Percentiles rank a stretch among this genome's conserved stretches.
Evolutionary conservation across 2,329 filamentous ascomycete species (phyloP).

Genomic region (Trichoderma sp.): DNA sequence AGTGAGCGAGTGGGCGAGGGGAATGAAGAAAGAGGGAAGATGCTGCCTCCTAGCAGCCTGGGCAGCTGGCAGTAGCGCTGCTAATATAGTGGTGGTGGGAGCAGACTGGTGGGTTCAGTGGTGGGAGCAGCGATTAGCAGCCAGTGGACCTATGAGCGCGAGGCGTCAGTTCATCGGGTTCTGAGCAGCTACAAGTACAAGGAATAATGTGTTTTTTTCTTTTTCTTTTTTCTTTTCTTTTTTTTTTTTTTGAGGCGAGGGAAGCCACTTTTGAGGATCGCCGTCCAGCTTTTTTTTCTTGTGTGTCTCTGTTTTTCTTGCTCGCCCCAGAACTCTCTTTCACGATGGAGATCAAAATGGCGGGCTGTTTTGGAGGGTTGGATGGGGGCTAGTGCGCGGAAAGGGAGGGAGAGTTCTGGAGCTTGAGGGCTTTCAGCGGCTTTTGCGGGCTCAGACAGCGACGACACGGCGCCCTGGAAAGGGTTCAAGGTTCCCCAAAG

Average conservation of each 20-base stretch:
- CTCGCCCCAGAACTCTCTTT: background rate
- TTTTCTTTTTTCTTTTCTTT: no score
- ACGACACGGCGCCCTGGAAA: background rate
- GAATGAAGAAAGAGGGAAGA: background rate
- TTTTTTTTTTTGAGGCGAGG: background rate
- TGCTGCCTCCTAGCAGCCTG: background rate
- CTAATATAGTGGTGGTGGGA: background rate
- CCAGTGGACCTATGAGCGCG: background rate
- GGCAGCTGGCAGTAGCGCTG: background rate
- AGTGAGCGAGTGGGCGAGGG: background rate
- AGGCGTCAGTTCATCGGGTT: background rate
- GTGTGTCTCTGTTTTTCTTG: background rate
- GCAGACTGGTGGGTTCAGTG: background rate
- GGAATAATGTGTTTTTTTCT: no score
- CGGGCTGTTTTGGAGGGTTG: constrained; percentile 18
- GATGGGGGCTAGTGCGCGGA: background rate
- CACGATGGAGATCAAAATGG: background rate
- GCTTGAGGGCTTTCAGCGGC: background rate
- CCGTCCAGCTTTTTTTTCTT: background rate
- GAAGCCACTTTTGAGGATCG: background rate
- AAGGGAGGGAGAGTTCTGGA: background rate
- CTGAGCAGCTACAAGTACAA: no score
- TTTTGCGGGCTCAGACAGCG: constrained; percentile 5
- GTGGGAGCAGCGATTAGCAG: background rate
- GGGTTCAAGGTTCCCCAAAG: background rate